Evolutionary conservation across 129 eudicot genomes (phyloP).

Genomic region (Saposhnikovia divaricata): DNA sequence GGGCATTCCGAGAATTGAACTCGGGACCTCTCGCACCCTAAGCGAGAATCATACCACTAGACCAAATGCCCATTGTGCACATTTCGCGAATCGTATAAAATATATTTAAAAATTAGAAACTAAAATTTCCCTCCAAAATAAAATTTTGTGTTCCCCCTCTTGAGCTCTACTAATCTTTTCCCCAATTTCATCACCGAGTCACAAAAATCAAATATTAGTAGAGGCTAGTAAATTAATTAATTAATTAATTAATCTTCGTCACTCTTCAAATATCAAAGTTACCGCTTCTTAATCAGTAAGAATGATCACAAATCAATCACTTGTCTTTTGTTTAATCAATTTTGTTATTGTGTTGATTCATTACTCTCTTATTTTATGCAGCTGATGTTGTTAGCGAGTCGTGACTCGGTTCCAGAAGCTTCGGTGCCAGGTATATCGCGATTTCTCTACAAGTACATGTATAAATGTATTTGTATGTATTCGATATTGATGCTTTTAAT

Average conservation of each 20-base stretch:
- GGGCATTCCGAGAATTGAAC: conserved; percentile 99
- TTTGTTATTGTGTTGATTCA: no score
- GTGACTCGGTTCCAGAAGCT: not conserved
- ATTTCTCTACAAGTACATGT: not conserved
- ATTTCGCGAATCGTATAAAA: no score
- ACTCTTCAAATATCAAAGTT: not conserved
- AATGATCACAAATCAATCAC: not conserved
- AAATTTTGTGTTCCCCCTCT: not conserved
- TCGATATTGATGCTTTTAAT: not conserved
- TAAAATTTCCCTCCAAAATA: not conserved
- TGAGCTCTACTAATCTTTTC: no score
- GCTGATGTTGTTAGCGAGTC: not conserved
- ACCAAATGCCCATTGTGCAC: conserved; percentile 98
- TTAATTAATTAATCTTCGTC: no score
- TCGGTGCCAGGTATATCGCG: not conserved
- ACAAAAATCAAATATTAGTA: no score
- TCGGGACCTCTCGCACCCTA: conserved; percentile 99
- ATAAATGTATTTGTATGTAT: no score
- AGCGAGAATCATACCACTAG: conserved; percentile 99
- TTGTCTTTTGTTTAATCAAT: no score
- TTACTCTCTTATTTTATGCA: not conserved
- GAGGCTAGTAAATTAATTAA: no score
- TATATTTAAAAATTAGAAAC: no score
- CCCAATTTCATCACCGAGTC: not conserved
- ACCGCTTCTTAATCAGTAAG: no score